phyloP scores from a whole-genome alignment of 192 early-diverging fungal species.

The Linnemannia schmuckeri region DNA sequence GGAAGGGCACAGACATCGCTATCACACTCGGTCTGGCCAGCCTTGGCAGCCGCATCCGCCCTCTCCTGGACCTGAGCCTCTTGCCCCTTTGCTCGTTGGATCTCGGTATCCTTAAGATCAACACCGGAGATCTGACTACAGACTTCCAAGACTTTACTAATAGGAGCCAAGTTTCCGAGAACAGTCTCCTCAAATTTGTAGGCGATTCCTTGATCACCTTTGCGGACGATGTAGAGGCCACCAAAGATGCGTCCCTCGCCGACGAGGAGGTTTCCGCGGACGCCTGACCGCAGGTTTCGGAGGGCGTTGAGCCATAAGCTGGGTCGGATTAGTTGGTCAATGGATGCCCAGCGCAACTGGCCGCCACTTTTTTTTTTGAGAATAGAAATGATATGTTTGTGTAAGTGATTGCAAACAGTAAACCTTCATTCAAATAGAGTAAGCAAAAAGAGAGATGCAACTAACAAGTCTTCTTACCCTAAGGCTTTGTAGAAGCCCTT shows the following conservation, averaged over 20 bases:
- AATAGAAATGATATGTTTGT: background rate
- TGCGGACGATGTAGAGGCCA: conserved; percentile 52
- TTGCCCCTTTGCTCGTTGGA: conserved; percentile 16
- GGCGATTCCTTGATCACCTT: conserved; percentile 44
- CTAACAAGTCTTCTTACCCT: background rate
- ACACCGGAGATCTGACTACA: conserved; percentile 52
- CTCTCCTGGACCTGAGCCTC: conserved; percentile 28
- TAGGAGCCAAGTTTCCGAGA: conserved; percentile 57
- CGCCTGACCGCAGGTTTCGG: conserved; percentile 49
- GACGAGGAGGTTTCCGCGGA: conserved; percentile 52
- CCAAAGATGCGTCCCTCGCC: conserved; percentile 64
- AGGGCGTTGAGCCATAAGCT: conserved; percentile 34
- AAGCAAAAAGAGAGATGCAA: background rate
- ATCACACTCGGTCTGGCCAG: conserved; percentile 35
- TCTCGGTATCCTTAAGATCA: conserved; percentile 11
- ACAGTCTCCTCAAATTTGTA: conserved; percentile 58
- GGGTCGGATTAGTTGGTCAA: conserved; percentile 43
- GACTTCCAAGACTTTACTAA: conserved; percentile 57
- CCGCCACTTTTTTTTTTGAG: conserved; percentile 25
- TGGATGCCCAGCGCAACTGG: conserved; percentile 37
- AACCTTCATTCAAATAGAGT: background rate
- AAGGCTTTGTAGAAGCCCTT: conserved; percentile 59
- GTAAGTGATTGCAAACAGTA: background rate
- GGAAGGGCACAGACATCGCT: conserved; percentile 30
- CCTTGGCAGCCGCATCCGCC: conserved; percentile 12